Evolutionary conservation across 2,329 filamentous ascomycete species (phyloP).

Genomic region (Beauveria sp.): DNA sequence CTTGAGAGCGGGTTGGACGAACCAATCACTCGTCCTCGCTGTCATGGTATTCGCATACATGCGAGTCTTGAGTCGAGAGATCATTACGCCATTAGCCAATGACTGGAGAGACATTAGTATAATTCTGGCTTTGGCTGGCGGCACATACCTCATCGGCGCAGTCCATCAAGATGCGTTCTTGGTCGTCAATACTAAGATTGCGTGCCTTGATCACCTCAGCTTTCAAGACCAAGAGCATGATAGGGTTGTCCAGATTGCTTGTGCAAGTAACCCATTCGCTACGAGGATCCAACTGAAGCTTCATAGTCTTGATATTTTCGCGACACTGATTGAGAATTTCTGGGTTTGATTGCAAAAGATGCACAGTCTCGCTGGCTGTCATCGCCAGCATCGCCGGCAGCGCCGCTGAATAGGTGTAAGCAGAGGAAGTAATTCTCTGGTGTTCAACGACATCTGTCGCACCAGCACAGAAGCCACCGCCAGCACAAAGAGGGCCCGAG

Average conservation of each 20-base stretch:
- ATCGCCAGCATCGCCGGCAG: constrained; percentile 89
- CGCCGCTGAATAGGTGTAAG: constrained; percentile 94
- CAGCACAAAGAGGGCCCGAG: constrained; percentile 80
- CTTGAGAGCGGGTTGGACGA: constrained; percentile 75
- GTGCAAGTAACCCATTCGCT: constrained; percentile 88
- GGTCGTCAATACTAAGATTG: constrained; percentile 62
- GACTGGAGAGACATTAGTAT: constrained; percentile 41
- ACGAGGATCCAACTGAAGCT: constrained; percentile 78
- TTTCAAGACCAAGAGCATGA: constrained; percentile 79
- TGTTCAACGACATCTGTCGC: constrained; percentile 89
- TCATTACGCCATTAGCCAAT: constrained; percentile 79
- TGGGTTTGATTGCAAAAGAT: constrained; percentile 77
- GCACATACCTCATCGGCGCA: constrained; percentile 83
- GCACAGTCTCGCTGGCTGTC: constrained; percentile 87
- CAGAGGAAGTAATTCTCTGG: constrained; percentile 84
- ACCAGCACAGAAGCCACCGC: constrained; percentile 92
- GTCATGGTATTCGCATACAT: constrained; percentile 57
- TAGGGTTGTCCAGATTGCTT: constrained; percentile 75
- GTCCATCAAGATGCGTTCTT: constrained; percentile 80
- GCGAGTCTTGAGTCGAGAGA: constrained; percentile 77
- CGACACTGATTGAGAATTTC: constrained; percentile 71
- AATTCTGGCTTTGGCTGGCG: not conserved
- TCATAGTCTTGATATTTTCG: constrained; percentile 81
- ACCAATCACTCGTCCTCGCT: constrained; percentile 61
- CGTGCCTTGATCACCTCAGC: constrained; percentile 68